Evolutionary conservation across 164 flowering plant genomes (phyloP).

Genomic region (Annona cherimola): DNA sequence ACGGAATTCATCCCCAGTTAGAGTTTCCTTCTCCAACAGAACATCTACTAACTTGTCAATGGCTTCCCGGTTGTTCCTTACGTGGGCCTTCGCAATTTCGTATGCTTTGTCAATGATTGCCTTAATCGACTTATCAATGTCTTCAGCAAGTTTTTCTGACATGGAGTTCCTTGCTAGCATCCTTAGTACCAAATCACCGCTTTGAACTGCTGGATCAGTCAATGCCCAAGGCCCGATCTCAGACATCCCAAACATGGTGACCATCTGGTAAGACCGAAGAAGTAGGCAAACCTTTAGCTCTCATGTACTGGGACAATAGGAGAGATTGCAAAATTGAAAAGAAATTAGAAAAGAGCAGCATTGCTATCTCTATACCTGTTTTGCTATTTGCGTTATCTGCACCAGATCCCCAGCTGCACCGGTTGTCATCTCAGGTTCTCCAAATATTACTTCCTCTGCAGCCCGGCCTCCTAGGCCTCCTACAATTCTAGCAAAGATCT

Average conservation of each 20-base stretch:
- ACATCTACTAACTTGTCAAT: conserved; percentile 59
- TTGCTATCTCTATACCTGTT: conserved; percentile 32
- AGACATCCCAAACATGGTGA: conserved; percentile 72
- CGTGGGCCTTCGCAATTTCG: conserved; percentile 52
- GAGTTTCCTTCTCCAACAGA: conserved; percentile 63
- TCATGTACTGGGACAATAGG: background rate
- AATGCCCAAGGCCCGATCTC: conserved; percentile 74
- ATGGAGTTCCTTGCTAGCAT: conserved; percentile 68
- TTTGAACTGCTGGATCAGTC: conserved; percentile 54
- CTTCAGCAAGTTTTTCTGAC: conserved; percentile 76
- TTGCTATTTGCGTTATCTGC: conserved; percentile 62
- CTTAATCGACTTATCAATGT: conserved; percentile 46
- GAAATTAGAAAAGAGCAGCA: background rate
- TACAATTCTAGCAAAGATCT: conserved; percentile 63
- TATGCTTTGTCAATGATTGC: conserved; percentile 46
- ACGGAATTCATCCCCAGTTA: conserved; percentile 71
- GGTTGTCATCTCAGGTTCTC: conserved; percentile 65
- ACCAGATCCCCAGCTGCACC: conserved; percentile 76
- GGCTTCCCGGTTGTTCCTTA: conserved; percentile 29
- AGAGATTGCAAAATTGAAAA: background rate
- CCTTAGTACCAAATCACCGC: conserved; percentile 55
- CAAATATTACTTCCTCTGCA: conserved; percentile 68
- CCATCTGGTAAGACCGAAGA: conserved; percentile 40
- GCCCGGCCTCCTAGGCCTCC: conserved; percentile 80
- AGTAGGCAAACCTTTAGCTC: background rate